Evolutionary conservation across 2,329 filamentous ascomycete species (phyloP), one percentile per base, ranked within the genome.

Genomic region (Metarhizium robertsii): DNA sequence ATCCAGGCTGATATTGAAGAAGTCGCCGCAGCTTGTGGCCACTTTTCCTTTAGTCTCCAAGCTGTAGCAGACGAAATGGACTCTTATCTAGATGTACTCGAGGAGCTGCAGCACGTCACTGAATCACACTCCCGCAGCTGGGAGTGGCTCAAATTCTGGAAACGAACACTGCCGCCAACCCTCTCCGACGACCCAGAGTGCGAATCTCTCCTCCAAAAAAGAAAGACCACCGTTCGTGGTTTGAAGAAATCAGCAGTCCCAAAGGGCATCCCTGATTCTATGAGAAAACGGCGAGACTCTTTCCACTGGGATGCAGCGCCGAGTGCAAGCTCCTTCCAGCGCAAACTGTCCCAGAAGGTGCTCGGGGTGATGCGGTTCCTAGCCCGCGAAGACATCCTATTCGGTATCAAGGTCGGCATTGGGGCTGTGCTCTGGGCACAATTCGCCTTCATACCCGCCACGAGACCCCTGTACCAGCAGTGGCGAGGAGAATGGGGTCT

Each of bases 401-500:
- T 95, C 66, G 92, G 92, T 4, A 81, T 95, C 67, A 99, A 99
- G 69, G 92, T 97, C 54, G 92, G 92, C 43, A 81, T 92, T 45
- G 94, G 94, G 25, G 94, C 94, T 13, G 82, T 91, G 4, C 72
- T 96, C 0, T 97, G 92, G 75, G 92, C 91, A 18, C 83, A 94
- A 69, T 88, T 95, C 62, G 87, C 94, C 2, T 99, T 96, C 65
- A 80, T 96, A 38, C 81, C 85, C 1, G 74, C 79, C 8, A 95
- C 91, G 2, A 79, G 91, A 53, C 88, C 88, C 0, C 79, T 87
- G 20, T 99, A 96, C 68, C 79, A 84, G 53, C 86, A 87, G 64
- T 97, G 92, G 90, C 80, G 92, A 67, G 92, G 92, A 34, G 94
- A 99, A 77, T 99, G 94, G 94, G 94, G 94, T 25, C 78, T 99